phyloP scores from a whole-genome alignment of 768 basidiomycete genomes.

The Royoungia palumana region DNA sequence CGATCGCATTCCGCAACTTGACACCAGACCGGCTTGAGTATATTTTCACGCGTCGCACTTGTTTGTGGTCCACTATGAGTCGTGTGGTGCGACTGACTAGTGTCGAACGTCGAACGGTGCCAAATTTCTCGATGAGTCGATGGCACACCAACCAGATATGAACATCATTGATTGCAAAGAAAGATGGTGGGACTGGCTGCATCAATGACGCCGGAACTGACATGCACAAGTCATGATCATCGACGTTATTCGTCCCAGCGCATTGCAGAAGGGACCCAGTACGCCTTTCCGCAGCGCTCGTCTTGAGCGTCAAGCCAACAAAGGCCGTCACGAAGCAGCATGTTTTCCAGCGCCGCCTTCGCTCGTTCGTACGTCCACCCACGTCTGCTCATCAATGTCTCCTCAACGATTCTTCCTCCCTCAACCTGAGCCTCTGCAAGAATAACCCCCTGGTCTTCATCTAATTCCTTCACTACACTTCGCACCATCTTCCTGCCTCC shows the following conservation, averaged over 20 bases:
- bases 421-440: conserved; percentile 68
- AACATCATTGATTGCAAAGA: no score
- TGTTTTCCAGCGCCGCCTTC: conserved; percentile 77
- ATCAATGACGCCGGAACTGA: no score
- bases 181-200: no score
- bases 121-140: no score
- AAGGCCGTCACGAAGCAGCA: conserved; percentile 85
- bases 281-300: conserved; percentile 56
- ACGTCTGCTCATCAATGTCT: conserved; percentile 52
- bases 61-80: no score
- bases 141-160: no score
- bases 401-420: conserved; percentile 69
- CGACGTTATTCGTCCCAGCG: conserved; percentile 63
- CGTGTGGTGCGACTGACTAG: no score
- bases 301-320: conserved; percentile 97
- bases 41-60: no score
- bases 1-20: no score
- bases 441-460: conserved; percentile 83
- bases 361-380: conserved; percentile 83
- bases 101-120: no score
- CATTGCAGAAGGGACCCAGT: conserved; percentile 89
- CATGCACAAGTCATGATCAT: no score
- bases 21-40: no score
- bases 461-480: conserved; percentile 86
- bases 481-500: conserved; percentile 74